Evolutionary conservation across 2,329 filamentous ascomycete species (phyloP).

Genomic region (Penicillium sp.): DNA sequence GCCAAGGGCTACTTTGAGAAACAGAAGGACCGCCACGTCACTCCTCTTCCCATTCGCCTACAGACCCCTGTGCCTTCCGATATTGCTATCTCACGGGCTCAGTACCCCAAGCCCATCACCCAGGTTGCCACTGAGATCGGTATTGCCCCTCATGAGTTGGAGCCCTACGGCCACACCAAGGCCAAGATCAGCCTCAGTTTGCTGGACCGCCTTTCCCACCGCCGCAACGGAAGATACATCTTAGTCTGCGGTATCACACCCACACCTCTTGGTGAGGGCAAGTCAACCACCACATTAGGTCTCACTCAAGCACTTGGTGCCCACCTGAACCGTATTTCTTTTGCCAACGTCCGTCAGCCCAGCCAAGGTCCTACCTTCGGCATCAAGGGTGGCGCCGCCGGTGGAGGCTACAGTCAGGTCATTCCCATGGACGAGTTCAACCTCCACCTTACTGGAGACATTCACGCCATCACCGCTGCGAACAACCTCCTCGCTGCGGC

Average conservation of each 20-base stretch:
- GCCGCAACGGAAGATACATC: slow-evolving; percentile 84
- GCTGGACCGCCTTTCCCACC: slow-evolving; percentile 80
- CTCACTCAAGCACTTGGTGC: slow-evolving; percentile 88
- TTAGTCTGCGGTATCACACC: slow-evolving; percentile 95
- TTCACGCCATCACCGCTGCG: slow-evolving; percentile 93
- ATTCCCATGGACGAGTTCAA: slow-evolving; percentile 99
- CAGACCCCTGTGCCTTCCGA: slow-evolving; percentile 86
- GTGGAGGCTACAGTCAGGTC: slow-evolving; percentile 97
- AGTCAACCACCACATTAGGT: slow-evolving; percentile 97
- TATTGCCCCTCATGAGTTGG: slow-evolving; percentile 82
- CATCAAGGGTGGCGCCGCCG: slow-evolving; percentile 96
- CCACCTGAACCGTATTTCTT: slow-evolving; percentile 81
- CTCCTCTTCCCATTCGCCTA: slow-evolving; percentile 79
- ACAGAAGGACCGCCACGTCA: slow-evolving; percentile 75
- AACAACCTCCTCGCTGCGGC: slow-evolving; percentile 96
- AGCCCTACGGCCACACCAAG: slow-evolving; percentile 93
- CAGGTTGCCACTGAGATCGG: slow-evolving; percentile 81
- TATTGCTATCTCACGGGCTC: slow-evolving; percentile 84
- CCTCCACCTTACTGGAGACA: slow-evolving; percentile 93
- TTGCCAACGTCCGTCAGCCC: slow-evolving; percentile 95
- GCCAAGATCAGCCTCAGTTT: slow-evolving; percentile 87
- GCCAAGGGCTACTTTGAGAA: slow-evolving; percentile 78
- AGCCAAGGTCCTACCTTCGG: slow-evolving; percentile 97
- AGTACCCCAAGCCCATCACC: slow-evolving; percentile 89
- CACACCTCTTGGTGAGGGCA: slow-evolving; percentile 93